Evolutionary conservation across 495 filamentous ascomycete species (phyloP).

Genomic region (Cryomyces antarcticus): DNA sequence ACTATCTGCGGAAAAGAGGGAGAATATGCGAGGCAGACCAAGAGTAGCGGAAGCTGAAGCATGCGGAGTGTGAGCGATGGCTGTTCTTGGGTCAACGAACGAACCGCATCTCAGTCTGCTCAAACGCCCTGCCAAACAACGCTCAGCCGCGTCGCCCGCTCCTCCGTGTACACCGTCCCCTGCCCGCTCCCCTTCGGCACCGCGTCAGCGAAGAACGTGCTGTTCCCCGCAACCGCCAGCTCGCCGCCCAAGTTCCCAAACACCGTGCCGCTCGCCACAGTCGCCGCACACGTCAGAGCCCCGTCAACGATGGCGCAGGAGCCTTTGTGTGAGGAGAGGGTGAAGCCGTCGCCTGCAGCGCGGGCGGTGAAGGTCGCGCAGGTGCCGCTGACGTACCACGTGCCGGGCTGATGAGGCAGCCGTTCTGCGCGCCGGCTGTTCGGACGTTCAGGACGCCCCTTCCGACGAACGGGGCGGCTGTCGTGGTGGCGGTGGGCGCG

Average conservation of each 20-base stretch:
- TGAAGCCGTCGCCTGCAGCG: conserved; percentile 6
- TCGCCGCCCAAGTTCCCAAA: conserved; percentile 8
- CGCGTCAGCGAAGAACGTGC: conserved; percentile 12
- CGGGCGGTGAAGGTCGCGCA: conserved; percentile 41
- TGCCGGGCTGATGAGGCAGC: conserved; percentile 51
- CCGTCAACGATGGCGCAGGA: conserved; percentile 11
- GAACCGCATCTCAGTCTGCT: background rate
- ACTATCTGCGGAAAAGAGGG: too few relatives aligned
- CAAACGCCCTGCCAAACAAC: background rate
- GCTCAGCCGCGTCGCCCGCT: background rate
- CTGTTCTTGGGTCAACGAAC: too few relatives aligned
- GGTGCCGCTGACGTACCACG: conserved; percentile 48
- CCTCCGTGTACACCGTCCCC: background rate
- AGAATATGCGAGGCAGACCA: too few relatives aligned
- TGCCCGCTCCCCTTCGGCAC: conserved; percentile 13
- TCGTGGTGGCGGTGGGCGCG: conserved; percentile 20
- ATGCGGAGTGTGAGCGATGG: too few relatives aligned
- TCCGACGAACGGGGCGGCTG: conserved; percentile 29
- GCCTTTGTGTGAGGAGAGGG: conserved; percentile 15
- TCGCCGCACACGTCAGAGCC: conserved; percentile 11
- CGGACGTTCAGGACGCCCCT: conserved; percentile 37
- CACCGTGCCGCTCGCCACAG: conserved; percentile 6
- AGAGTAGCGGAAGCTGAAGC: too few relatives aligned
- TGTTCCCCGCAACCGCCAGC: conserved; percentile 10
- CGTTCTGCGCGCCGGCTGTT: conserved; percentile 27